Base-by-base conservation (phyloP, 2,329 filamentous ascomycete genomes). In the Periconia macrospinosa region DNA sequence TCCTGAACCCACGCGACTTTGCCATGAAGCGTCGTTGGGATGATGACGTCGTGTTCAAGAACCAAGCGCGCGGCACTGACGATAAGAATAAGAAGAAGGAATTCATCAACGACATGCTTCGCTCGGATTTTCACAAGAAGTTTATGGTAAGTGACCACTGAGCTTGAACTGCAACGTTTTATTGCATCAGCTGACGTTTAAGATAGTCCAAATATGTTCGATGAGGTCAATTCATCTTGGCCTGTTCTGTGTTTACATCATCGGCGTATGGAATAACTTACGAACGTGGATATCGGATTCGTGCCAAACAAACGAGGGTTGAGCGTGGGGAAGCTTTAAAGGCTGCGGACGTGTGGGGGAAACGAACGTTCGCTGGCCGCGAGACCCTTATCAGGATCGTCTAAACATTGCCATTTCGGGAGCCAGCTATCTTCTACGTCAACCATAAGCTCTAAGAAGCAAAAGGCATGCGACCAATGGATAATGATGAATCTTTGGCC, bases 1-100 rank as follows among this genome's bases (percentile, higher is more conserved):
- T 99, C 48, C 83, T 99, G 52, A 97, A 97, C 64, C 71, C 82
- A 0, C 90, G 90, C 72, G 92, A 96, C 64, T 97, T 95, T 72
- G 92, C 88, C 54, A 87, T 97, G 68, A 97, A 96, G 82, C 81
- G 91, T 62, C 80, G 92, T 64, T 99, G 94, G 94, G 94, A 99
- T 65, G 94, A 99, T 67, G 94, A 99, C 72, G 94, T 99, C 13
- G 92, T 99, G 2, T 99, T 99, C 79, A 97, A 96, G 80, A 99
- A 99, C 75, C 94, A 99, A 78, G 94, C 93, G 33, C 84, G 94
- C 54, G 94, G 93, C 9, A 96, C 92, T 0, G 93, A 97, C 70
- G 91, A 97, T 58, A 92, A 88, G 79, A 86, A 88, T 58, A 92
- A 89, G 79, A 92, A 89, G 79, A 95, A 93, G 79, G 92, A 96